Evolutionary conservation across 73 alveolate genomes (phyloP).

Genomic region (Uronychia setigera): DNA sequence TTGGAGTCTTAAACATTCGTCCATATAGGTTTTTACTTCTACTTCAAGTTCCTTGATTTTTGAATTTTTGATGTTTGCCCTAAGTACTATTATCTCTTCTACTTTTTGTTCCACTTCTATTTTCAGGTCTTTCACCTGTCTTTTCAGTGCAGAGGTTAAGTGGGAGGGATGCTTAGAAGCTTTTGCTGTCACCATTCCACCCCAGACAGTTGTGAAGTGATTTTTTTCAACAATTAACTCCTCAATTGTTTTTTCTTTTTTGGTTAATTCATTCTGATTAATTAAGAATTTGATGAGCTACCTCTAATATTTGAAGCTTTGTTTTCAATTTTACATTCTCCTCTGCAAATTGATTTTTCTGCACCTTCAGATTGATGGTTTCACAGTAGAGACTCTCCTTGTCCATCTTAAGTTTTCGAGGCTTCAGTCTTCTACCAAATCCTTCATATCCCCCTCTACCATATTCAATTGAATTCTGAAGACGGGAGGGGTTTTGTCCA

Average conservation of each 20-base stretch:
- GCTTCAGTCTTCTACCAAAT: conserved; percentile 2
- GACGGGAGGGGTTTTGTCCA: neutral
- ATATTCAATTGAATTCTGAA: neutral
- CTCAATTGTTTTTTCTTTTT: conserved; percentile 16
- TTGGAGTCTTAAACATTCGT: conserved; percentile 63
- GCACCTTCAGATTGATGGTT: conserved; percentile 16
- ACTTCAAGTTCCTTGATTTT: conserved; percentile 52
- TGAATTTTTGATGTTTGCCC: conserved; percentile 48
- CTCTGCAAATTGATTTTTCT: conserved; percentile 16
- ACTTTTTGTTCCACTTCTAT: neutral
- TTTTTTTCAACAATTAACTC: neutral
- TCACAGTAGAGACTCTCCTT: conserved; percentile 36
- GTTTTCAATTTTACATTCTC: conserved; percentile 34
- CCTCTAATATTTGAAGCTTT: neutral
- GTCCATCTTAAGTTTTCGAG: neutral
- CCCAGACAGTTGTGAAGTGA: neutral
- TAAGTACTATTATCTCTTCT: conserved; percentile 45
- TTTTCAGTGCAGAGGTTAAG: conserved; percentile 37
- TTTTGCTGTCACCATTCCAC: neutral
- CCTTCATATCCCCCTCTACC: neutral
- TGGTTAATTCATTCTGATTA: conserved; percentile 38
- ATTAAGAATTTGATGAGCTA: conserved; percentile 2
- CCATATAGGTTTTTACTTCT: conserved; percentile 55
- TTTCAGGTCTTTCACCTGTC: conserved; percentile 56
- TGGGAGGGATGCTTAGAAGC: conserved; percentile 15